Percentiles rank a stretch among this genome's conserved stretches.
phyloP scores from a whole-genome alignment of 768 basidiomycete species.

The Wakefieldia striispora region DNA sequence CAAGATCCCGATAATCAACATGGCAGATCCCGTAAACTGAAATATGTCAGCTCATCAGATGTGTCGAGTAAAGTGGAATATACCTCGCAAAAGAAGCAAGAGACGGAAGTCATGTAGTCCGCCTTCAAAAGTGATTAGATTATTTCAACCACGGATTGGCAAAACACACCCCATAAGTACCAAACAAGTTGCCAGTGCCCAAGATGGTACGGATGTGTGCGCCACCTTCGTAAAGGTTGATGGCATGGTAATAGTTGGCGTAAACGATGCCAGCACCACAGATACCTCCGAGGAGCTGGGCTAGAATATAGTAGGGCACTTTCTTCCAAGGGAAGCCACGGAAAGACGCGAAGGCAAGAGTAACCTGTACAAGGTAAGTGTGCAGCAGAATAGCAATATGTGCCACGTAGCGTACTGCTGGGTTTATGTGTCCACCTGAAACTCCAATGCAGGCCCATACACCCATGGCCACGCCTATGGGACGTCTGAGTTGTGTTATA shows the following conservation, averaged over 20 bases:
- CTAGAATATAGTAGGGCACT: conserved; percentile 66
- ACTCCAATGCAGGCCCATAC: conserved; percentile 66
- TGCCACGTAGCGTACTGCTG: conserved; percentile 45
- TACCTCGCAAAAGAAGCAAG: conserved; percentile 48
- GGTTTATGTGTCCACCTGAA: conserved; percentile 76
- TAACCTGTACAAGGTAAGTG: conserved; percentile 43
- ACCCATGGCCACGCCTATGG: conserved; percentile 54
- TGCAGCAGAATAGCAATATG: background rate
- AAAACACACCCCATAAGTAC: conserved; percentile 55
- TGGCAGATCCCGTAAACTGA: conserved; percentile 54
- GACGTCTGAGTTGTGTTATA: background rate
- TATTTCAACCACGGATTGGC: background rate
- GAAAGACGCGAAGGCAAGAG: conserved; percentile 63
- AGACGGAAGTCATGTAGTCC: conserved; percentile 42
- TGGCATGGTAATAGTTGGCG: conserved; percentile 65
- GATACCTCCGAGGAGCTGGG: conserved; percentile 61
- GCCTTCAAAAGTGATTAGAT: conserved; percentile 29
- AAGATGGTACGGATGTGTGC: conserved; percentile 50
- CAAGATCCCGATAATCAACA: conserved; percentile 55
- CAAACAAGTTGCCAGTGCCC: conserved; percentile 57
- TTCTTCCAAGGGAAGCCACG: conserved; percentile 80
- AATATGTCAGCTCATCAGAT: background rate
- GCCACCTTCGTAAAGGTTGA: conserved; percentile 62
- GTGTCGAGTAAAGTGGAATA: background rate
- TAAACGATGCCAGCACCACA: conserved; percentile 58